Base-by-base conservation (phyloP, 768 basidiomycete genomes). In the Mycena indigotica region DNA sequence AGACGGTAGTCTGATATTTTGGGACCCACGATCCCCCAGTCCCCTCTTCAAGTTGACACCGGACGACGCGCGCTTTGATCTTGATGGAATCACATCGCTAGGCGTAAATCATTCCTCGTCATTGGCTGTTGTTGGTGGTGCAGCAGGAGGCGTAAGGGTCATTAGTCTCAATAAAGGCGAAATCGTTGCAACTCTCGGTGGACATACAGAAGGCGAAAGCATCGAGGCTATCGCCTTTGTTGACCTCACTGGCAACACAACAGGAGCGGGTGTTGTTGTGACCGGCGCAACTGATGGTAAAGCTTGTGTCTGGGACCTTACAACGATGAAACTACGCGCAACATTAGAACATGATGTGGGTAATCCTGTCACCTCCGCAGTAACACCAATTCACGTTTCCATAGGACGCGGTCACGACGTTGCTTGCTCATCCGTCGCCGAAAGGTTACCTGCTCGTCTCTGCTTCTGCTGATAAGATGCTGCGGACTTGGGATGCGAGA, bases 271-370 rank as follows among this genome's bases (percentile, higher is more conserved):
- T 6, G 84, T 91, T 19, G 86, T 87, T 12, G 85, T 93, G 0
- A 93, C 91, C 2, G 95, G 91, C 12, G 94, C 85, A 4, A 98
- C 96, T 3, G 97, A 99, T 67, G 94, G 95, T 0, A 95, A 93
- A 69, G 89, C 87, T 17, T 93, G 91, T 65, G 86, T 98, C 29
- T 99, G 96, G 95, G 97, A 99, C 74, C 79, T 95, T 40, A 81
- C 81, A 50, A 95, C 93, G 24, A 92, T 92, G 81, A 81, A 90
- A 60, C 70, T 95, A 51, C 83, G 97, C 55, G 81, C 88, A 17
- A 94, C 91, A 15, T 75, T 97, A 5, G 78, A 88, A 60, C 95
- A 98, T 67, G 77, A 86, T 71, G 95, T 95, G 60, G 51, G 84
- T 76, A 16, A 48, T 52, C 41, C 29, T 48, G 30, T 49, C 39